Evolutionary conservation across 2,329 filamentous ascomycete species (phyloP).

Genomic region (Epichloe baconii): DNA sequence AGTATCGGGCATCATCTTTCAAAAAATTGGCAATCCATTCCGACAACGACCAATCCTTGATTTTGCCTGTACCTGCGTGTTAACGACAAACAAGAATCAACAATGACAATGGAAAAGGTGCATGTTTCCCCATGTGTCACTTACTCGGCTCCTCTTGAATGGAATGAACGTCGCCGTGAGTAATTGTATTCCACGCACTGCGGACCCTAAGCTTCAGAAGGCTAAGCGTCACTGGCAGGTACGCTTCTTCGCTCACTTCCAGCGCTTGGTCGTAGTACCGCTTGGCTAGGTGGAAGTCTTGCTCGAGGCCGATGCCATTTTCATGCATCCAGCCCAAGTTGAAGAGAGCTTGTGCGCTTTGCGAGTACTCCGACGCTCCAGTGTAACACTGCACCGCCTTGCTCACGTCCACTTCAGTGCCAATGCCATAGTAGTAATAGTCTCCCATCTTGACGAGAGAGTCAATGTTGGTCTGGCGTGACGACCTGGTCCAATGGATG

Average conservation of each 20-base stretch:
- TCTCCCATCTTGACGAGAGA: conserved; percentile 96
- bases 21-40: conserved; percentile 87
- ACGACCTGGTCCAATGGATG: conserved; percentile 90
- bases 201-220: conserved; percentile 72
- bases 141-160: conserved; percentile 81
- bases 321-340: conserved; percentile 99
- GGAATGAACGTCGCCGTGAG: conserved; percentile 78
- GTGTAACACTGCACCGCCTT: conserved; percentile 91
- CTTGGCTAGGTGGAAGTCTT: conserved; percentile 96
- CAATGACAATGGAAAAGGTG: not conserved
- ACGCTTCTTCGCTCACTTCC: conserved; percentile 85
- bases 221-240: conserved; percentile 81
- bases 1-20: conserved; percentile 54
- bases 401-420: conserved; percentile 56
- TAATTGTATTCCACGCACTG: conserved; percentile 90
- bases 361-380: conserved; percentile 78
- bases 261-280: conserved; percentile 88
- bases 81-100: conserved; percentile 10
- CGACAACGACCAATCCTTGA: conserved; percentile 61
- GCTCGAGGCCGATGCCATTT: conserved; percentile 81
- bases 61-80: conserved; percentile 37
- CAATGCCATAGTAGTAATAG: conserved; percentile 80
- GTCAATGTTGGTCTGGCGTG: conserved; percentile 85
- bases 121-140: conserved; percentile 13
- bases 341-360: conserved; percentile 90